These are phyloP conservation scores for Pyricularia pennisetigena DNA, from an alignment of 2,329 filamentous ascomycete species.

Conservation along the genomic window DNA sequence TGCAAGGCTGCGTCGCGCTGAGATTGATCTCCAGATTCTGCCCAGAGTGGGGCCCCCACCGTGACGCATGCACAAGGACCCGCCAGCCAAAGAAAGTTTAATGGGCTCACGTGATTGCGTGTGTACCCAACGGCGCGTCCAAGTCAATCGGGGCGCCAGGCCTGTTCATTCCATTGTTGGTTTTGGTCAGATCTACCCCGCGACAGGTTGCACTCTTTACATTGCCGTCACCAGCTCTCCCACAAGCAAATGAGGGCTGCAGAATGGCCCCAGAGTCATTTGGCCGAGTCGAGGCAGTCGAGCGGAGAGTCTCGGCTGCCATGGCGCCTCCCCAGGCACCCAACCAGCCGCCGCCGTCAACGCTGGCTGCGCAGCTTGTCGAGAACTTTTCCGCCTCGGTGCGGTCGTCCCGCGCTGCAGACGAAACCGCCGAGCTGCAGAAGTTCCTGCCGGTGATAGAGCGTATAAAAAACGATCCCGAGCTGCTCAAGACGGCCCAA, in stretches of 20 bases:
- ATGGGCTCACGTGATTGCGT: constrained; percentile 4
- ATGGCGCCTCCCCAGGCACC: constrained; percentile 4
- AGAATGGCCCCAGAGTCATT: constrained; percentile 14
- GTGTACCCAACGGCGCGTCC: background rate
- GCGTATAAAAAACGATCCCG: constrained; percentile 39
- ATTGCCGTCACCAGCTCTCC: background rate
- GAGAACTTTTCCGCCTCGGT: constrained; percentile 63
- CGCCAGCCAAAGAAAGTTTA: background rate
- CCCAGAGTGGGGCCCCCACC: background rate
- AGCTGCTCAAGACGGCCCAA: constrained; percentile 47
- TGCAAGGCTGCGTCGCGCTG: background rate
- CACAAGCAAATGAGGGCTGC: background rate
- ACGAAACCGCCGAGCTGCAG: constrained; percentile 65
- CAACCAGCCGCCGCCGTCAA: constrained; percentile 55
- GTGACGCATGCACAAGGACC: background rate
- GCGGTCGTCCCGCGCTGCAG: constrained; percentile 35
- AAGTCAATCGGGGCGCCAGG: background rate
- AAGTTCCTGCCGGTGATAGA: constrained; percentile 53
- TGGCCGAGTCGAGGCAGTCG: constrained; percentile 8
- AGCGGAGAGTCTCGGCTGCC: background rate
- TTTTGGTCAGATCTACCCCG: background rate
- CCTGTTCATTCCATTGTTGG: background rate
- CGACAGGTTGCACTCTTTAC: background rate
- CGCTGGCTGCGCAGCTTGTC: constrained; percentile 79
- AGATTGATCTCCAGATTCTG: background rate